phyloP scores from a whole-genome alignment of 306 rosid species.

The Pachyrhizus erosus region DNA sequence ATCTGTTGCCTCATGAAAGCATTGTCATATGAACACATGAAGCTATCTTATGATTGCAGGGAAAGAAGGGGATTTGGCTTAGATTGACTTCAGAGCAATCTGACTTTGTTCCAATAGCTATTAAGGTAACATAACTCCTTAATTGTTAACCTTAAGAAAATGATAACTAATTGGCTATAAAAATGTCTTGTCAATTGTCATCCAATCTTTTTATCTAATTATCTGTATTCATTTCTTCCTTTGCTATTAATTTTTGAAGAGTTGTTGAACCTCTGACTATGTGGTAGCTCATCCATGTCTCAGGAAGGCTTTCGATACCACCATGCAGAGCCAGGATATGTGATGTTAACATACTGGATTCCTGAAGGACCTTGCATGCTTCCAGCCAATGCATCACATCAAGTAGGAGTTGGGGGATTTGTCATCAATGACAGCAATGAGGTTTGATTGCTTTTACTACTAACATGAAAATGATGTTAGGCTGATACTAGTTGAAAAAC shows the following conservation, averaged over 20 bases:
- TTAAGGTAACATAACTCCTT: constrained; percentile 72
- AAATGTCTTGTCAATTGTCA: neutral
- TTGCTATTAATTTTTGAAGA: neutral
- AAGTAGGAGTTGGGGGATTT: constrained; percentile 95
- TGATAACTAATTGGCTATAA: neutral
- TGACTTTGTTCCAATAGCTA: constrained; percentile 82
- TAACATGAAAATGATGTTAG: neutral
- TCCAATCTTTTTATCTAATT: no score
- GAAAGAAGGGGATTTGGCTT: constrained; percentile 97
- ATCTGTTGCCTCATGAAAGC: neutral
- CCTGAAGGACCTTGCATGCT: constrained; percentile 96
- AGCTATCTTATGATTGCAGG: constrained; percentile 55
- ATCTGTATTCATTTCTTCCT: neutral
- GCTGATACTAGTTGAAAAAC: neutral
- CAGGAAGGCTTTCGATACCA: constrained; percentile 96
- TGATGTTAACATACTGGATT: constrained; percentile 95
- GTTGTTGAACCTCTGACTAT: constrained; percentile 30
- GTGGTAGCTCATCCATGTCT: constrained; percentile 45
- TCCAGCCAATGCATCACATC: constrained; percentile 93
- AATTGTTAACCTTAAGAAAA: neutral
- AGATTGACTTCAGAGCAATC: constrained; percentile 70
- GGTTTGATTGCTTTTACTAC: constrained; percentile 53
- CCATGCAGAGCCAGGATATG: constrained; percentile 86
- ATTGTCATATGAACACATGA: neutral
- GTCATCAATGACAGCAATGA: constrained; percentile 74